phyloP scores from a whole-genome alignment of 306 rosid genomes.

The Arachis stenosperma region DNA sequence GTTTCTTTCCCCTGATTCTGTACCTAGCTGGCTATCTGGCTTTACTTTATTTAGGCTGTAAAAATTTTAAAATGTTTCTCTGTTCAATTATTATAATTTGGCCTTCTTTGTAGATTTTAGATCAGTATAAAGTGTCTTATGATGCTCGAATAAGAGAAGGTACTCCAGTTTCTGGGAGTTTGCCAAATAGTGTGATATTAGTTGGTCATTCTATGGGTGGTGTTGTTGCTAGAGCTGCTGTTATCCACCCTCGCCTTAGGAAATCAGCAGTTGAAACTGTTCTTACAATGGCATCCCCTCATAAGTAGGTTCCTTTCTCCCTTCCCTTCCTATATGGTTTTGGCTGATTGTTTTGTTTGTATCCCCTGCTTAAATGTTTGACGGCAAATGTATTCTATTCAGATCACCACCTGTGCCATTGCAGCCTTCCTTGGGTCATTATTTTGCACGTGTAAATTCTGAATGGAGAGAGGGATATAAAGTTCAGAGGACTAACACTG shows the following conservation, averaged over 20 bases:
- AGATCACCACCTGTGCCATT: constrained; percentile 97
- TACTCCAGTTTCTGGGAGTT: constrained; percentile 63
- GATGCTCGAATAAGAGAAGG: constrained; percentile 81
- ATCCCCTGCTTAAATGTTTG: constrained; percentile 45
- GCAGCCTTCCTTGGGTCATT: constrained; percentile 95
- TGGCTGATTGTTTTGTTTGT: constrained; percentile 28
- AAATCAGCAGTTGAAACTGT: constrained; percentile 89
- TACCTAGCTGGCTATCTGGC: constrained; percentile 19
- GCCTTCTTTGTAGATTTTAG: constrained; percentile 72
- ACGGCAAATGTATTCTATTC: constrained; percentile 56
- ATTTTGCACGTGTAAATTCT: constrained; percentile 75
- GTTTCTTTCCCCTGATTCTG: constrained; percentile 29
- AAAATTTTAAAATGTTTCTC: constrained; percentile 30
- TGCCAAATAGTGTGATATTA: constrained; percentile 90
- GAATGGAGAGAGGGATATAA: constrained; percentile 90
- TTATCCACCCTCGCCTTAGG: constrained; percentile 76
- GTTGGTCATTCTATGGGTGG: constrained; percentile 99
- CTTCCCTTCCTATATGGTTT: constrained; percentile 6
- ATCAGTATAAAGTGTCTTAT: constrained; percentile 81
- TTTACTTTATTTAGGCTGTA: constrained; percentile 32
- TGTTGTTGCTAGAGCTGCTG: constrained; percentile 98
- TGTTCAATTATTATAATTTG: constrained; percentile 35
- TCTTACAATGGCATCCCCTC: constrained; percentile 92
- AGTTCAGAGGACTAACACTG: constrained; percentile 63
- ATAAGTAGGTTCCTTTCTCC: constrained; percentile 67